Evolutionary conservation across 1,284 basidiomycete species (phyloP).

Genomic region (Pisolithus thermaeus): DNA sequence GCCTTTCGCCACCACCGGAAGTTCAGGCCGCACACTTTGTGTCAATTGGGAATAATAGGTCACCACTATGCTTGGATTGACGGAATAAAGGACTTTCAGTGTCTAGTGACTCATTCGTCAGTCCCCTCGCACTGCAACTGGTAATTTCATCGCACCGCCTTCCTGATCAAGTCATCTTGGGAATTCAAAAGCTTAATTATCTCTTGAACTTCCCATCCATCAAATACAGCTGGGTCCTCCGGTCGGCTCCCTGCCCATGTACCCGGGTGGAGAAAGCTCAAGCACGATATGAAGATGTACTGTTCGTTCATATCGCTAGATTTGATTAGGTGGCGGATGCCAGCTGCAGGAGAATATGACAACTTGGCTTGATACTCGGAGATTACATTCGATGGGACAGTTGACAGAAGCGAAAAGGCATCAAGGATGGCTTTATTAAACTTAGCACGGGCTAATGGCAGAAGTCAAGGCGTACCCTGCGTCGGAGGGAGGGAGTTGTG

Average conservation of each 20-base stretch:
- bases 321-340: slow-evolving; percentile 51
- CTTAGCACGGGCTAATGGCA: slow-evolving; percentile 2
- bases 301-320: slow-evolving; percentile 54
- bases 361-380: slow-evolving; percentile 16
- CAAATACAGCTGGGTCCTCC: slow-evolving; percentile 46
- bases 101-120: slow-evolving; percentile 40
- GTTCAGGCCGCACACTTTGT: slow-evolving; percentile 31
- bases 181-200: slow-evolving; percentile 62
- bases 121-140: not conserved
- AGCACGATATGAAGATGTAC: slow-evolving; percentile 59
- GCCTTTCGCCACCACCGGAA: slow-evolving; percentile 31
- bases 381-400: slow-evolving; percentile 28
- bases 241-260: slow-evolving; percentile 61
- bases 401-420: slow-evolving; percentile 45
- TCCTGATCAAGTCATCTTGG: slow-evolving; percentile 51
- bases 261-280: slow-evolving; percentile 49
- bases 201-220: slow-evolving; percentile 62
- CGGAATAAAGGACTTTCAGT: slow-evolving; percentile 44
- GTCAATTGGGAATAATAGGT: slow-evolving; percentile 47
- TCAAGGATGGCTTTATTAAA: slow-evolving; percentile 37
- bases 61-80: slow-evolving; percentile 53
- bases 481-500: slow-evolving; percentile 25
- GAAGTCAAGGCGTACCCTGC: slow-evolving; percentile 26
- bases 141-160: slow-evolving; percentile 38
- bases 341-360: slow-evolving; percentile 35